These are phyloP conservation scores for Anacardium occidentale DNA, from an alignment of 345 rosid species.

Conservation along the genomic window DNA sequence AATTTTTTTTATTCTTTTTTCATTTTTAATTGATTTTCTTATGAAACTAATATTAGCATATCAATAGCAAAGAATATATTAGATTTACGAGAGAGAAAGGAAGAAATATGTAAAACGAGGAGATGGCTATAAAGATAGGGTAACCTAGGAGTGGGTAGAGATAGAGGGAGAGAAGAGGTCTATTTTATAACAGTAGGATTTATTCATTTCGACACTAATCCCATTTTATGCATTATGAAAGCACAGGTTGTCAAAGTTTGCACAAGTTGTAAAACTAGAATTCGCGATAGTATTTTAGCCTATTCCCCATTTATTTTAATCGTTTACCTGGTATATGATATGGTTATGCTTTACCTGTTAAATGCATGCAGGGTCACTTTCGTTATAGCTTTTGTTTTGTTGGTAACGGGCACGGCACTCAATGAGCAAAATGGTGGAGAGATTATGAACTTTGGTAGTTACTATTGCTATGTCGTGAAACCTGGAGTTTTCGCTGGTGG, in stretches of 20 bases:
- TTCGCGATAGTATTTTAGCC: background rate
- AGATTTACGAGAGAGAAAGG: background rate
- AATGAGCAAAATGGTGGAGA: conserved; percentile 62
- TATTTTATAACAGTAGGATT: background rate
- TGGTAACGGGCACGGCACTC: conserved; percentile 78
- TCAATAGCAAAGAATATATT: background rate
- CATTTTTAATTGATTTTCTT: background rate
- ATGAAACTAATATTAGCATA: background rate
- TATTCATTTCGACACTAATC: background rate
- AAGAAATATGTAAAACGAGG: background rate
- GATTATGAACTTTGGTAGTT: conserved; percentile 39
- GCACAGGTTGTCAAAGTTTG: background rate
- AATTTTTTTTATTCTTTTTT: background rate
- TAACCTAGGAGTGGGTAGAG: background rate
- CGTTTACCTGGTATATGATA: background rate
- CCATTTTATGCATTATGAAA: background rate
- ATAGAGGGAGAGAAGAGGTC: background rate
- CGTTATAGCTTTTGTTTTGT: conserved; percentile 64
- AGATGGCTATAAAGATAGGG: background rate
- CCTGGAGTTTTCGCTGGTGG: conserved; percentile 85
- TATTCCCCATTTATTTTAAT: background rate
- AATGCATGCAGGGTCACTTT: conserved; percentile 68
- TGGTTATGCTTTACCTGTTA: background rate
- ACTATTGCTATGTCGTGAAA: conserved; percentile 76
- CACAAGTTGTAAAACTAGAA: background rate